A percentile compares a stretch with the other conserved stretches of the same genome.
These are phyloP conservation scores for Neofusicoccum sp. DNA, from an alignment of 2,329 filamentous ascomycete genomes.

Conservation along the genomic window DNA sequence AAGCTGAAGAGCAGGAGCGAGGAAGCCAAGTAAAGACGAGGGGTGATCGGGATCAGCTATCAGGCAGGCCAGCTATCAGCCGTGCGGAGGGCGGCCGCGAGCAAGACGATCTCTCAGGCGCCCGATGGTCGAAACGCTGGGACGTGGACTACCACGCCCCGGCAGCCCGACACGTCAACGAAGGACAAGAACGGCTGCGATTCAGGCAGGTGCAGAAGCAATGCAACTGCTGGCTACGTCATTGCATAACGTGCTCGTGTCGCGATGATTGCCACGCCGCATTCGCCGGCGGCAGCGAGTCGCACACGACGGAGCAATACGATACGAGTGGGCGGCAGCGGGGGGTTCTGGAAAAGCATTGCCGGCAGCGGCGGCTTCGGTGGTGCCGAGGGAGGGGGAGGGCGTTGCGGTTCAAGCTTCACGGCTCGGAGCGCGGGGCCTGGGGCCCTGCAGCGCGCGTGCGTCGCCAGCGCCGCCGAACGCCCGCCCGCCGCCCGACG, in stretches of 20 bases:
- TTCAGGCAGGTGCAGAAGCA: background rate
- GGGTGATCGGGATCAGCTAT: slow-evolving; percentile 17
- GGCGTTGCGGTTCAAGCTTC: slow-evolving; percentile 4
- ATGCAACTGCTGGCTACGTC: background rate
- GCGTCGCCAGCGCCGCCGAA: too few species aligned
- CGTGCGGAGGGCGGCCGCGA: slow-evolving; percentile 7
- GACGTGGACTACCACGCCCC: background rate
- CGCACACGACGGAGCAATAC: background rate
- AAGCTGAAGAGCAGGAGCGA: slow-evolving; percentile 45
- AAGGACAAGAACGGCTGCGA: background rate
- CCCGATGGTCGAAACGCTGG: slow-evolving; percentile 2
- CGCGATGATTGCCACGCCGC: background rate
- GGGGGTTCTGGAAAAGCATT: slow-evolving; percentile 7
- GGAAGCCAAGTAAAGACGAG: background rate
- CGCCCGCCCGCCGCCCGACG: background rate
- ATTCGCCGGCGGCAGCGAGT: background rate
- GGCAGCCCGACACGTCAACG: background rate
- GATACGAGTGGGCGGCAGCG: background rate
- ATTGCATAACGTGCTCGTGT: slow-evolving; percentile 9
- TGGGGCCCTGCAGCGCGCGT: too few species aligned
- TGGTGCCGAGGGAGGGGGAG: background rate
- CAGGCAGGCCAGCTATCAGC: slow-evolving; percentile 8
- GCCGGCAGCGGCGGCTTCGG: background rate
- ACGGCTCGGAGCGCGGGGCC: background rate
- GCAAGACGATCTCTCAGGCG: slow-evolving; percentile 11